These are phyloP conservation scores for Saccharomycopsis fodiens DNA, from an alignment of 805 yeast genomes.

Conservation along the genomic window DNA sequence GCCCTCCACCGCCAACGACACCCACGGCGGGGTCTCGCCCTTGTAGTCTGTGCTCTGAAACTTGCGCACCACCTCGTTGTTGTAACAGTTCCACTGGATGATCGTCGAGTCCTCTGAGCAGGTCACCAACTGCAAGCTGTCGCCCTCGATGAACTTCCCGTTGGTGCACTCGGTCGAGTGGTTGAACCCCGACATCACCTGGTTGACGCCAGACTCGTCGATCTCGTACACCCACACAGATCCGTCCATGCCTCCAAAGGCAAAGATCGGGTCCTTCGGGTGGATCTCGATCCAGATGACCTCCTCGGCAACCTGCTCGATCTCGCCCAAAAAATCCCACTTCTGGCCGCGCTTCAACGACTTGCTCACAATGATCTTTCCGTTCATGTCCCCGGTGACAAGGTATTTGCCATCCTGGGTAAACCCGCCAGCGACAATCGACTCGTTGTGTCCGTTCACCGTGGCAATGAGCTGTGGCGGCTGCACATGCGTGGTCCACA, in stretches of 20 bases:
- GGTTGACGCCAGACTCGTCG: slow-evolving; percentile 45
- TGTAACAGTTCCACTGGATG: slow-evolving; percentile 84
- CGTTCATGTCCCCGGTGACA: slow-evolving; percentile 93
- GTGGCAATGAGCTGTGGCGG: slow-evolving; percentile 78
- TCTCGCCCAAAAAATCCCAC: slow-evolving; percentile 63
- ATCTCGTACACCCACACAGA: slow-evolving; percentile 90
- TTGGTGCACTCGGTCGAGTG: slow-evolving; percentile 77
- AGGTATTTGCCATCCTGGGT: slow-evolving; percentile 73
- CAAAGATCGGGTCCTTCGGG: slow-evolving; percentile 73
- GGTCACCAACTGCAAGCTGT: slow-evolving; percentile 61
- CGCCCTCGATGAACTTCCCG: slow-evolving; percentile 65
- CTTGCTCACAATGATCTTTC: slow-evolving; percentile 68
- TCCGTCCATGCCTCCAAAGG: slow-evolving; percentile 89
- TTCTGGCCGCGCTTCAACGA: slow-evolving; percentile 66
- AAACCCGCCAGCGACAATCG: slow-evolving; percentile 79
- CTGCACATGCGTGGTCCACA: slow-evolving; percentile 88
- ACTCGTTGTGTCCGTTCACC: slow-evolving; percentile 76
- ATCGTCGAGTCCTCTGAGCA: slow-evolving; percentile 80
- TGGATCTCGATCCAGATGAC: slow-evolving; percentile 77
- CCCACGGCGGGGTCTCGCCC: slow-evolving; percentile 78
- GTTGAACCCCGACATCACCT: slow-evolving; percentile 69
- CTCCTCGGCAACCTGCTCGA: slow-evolving; percentile 80
- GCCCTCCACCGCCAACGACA: slow-evolving; percentile 46
- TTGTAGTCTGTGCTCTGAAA: slow-evolving; percentile 58
- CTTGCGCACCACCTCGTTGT: slow-evolving; percentile 62